A percentile compares a stretch with the other conserved stretches of the same genome.
phyloP scores from a whole-genome alignment of 2,329 filamentous ascomycete genomes.

The Trichoderma sp. region DNA sequence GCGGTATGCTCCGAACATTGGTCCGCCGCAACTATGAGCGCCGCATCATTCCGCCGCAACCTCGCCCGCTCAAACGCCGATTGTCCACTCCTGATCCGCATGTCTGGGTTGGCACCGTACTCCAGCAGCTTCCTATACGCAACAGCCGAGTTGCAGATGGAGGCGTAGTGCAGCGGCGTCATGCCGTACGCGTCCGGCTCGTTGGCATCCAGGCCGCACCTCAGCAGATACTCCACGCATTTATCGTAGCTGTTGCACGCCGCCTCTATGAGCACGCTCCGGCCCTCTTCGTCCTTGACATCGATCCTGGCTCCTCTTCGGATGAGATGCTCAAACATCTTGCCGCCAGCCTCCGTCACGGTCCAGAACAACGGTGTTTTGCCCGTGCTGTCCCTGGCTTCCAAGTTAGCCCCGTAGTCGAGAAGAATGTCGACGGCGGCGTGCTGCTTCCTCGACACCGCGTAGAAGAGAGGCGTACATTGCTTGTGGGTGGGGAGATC shows the following conservation, averaged over 20 bases:
- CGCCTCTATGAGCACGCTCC: neutral
- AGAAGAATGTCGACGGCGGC: neutral
- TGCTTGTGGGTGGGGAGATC: neutral
- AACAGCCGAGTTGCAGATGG: neutral
- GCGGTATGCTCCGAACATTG: neutral
- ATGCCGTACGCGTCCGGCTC: neutral
- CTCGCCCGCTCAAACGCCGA: conserved; percentile 1
- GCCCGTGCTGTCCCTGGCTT: neutral
- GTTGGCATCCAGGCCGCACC: neutral
- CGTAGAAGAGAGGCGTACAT: neutral
- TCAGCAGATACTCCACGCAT: neutral
- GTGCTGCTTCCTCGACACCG: neutral
- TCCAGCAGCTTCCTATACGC: neutral
- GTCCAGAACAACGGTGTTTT: neutral
- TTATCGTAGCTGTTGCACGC: neutral
- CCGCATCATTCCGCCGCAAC: neutral
- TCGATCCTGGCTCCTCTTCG: neutral
- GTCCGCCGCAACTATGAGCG: neutral
- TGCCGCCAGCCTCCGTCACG: neutral
- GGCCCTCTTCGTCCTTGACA: neutral
- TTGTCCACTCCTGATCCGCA: neutral
- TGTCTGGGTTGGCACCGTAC: neutral
- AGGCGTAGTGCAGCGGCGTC: neutral
- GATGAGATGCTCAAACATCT: neutral
- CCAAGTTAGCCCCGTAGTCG: conserved; percentile 3